A percentile compares a stretch with the other conserved stretches of the same genome.
Conservation (phyloP, 148 eudicot genomes). For the Chenopodium quinoa region DNA sequence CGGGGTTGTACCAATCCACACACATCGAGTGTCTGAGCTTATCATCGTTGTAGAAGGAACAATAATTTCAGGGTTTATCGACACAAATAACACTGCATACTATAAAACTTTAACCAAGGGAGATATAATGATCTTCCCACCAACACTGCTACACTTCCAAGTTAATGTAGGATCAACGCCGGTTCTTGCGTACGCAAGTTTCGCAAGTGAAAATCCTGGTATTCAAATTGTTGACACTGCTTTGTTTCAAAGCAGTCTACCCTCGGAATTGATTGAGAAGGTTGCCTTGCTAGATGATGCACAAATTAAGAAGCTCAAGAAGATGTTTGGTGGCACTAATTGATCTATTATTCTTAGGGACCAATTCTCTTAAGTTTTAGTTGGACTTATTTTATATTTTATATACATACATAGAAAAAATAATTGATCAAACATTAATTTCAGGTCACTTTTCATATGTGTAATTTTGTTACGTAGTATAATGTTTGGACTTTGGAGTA, state of each 20-base stretch:
- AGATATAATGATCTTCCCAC: slow-evolving; percentile 10
- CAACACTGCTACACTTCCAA: background rate
- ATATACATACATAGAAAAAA: too few relatives aligned
- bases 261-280: slow-evolving; percentile 6
- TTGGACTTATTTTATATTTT: too few relatives aligned
- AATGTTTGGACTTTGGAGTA: too few relatives aligned
- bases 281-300: slow-evolving; percentile 9
- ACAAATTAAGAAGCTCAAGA: slow-evolving; percentile 8
- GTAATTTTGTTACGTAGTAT: too few relatives aligned
- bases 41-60: background rate
- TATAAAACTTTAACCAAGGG: slow-evolving; percentile 5
- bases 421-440: too few relatives aligned
- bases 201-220: slow-evolving; percentile 2
- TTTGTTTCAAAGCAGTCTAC: background rate
- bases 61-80: slow-evolving; percentile 5
- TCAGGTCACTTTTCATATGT: too few relatives aligned
- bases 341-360: background rate
- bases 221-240: background rate
- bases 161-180: background rate
- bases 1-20: background rate
- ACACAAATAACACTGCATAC: background rate
- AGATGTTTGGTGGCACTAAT: background rate
- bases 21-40: slow-evolving; percentile 5
- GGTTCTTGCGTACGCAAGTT: background rate
- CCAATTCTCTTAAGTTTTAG: too few relatives aligned